phyloP scores from a whole-genome alignment of 768 basidiomycete genomes.

The Russula olivacea region DNA sequence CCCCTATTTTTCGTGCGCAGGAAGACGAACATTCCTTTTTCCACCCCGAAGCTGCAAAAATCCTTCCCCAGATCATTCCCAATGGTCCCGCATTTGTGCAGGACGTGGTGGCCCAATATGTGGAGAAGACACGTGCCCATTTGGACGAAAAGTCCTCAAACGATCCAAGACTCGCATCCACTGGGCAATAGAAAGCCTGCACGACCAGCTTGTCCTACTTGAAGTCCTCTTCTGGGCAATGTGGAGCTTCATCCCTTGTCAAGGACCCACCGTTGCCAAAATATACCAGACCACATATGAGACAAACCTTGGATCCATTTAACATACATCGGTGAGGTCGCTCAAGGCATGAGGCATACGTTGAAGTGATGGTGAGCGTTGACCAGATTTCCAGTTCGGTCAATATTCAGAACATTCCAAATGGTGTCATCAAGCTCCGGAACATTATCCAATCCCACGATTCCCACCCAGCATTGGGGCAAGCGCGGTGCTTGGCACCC shows the following conservation, averaged over 20 bases:
- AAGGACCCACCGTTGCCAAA: constrained; percentile 53
- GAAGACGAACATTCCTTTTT: constrained; percentile 52
- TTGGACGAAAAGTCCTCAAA: constrained; percentile 42
- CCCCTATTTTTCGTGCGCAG: constrained; percentile 69
- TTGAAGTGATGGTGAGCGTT: too few relatives aligned
- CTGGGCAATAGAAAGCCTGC: constrained; percentile 69
- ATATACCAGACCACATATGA: constrained; percentile 61
- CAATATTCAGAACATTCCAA: too few relatives aligned
- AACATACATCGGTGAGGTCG: too few relatives aligned
- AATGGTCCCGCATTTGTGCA: constrained; percentile 60
- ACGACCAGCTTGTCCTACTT: constrained; percentile 73
- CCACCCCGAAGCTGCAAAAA: constrained; percentile 46
- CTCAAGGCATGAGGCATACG: constrained; percentile 90
- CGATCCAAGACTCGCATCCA: constrained; percentile 53
- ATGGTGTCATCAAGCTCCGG: too few relatives aligned
- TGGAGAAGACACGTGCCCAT: constrained; percentile 44
- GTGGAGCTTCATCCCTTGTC: constrained; percentile 68
- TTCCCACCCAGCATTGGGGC: too few relatives aligned
- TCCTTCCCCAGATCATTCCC: constrained; percentile 55
- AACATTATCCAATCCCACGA: too few relatives aligned
- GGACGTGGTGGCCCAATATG: constrained; percentile 55
- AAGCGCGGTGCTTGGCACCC: too few relatives aligned
- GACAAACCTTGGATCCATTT: constrained; percentile 57
- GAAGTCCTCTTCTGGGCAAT: constrained; percentile 88
- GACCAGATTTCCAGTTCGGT: too few relatives aligned